Evolutionary conservation across 1,284 basidiomycete species (phyloP), one percentile per base, ranked within the genome.

Genomic region (Erythrobasidium hasegawianum): DNA sequence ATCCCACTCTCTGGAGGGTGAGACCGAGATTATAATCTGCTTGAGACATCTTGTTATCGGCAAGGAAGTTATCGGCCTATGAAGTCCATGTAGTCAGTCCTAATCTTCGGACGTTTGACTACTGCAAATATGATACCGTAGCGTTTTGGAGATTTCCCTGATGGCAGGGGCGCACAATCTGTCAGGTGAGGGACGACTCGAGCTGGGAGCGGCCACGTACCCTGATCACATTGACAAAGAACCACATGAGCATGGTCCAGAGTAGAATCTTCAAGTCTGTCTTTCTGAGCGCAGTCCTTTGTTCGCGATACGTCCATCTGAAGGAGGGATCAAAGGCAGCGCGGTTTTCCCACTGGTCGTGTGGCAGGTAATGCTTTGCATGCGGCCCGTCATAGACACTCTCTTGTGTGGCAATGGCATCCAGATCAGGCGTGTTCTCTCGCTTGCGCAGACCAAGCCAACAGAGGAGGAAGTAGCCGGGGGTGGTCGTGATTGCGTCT

Each of bases 1-100:
- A 77, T 7, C 55, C 69, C 7, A 70, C 61, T 67, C 74, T 72
- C 68, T 75, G 76, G 49, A 77, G 43, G 5, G 58, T 59, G 22
- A 50, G 49, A 14, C 58, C 58, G n/a, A 59, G 43, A 20, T 59
- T 59, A 20, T 50, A 59, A 24, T 59, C 58, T 13, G 5, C 43
- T 33, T 14, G 45, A 16, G 45, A 57, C 29, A 41, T 33, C 64
- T 14, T 43, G n/a, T n/a, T n/a, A n/a, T n/a, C n/a, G n/a, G n/a
- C n/a, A n/a, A n/a, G n/a, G n/a, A n/a, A n/a, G n/a, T n/a, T n/a
- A n/a, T n/a, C n/a, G n/a, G n/a, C n/a, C n/a, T n/a, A n/a, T n/a
- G n/a, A n/a, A n/a, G n/a, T n/a, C n/a, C n/a, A n/a, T n/a, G n/a
- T n/a, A n/a, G n/a, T n/a, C n/a, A n/a, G n/a, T n/a, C n/a, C n/a